Conservation (phyloP, 225 moss, liverwort and hornwort species). For the Neckera pumila region DNA sequence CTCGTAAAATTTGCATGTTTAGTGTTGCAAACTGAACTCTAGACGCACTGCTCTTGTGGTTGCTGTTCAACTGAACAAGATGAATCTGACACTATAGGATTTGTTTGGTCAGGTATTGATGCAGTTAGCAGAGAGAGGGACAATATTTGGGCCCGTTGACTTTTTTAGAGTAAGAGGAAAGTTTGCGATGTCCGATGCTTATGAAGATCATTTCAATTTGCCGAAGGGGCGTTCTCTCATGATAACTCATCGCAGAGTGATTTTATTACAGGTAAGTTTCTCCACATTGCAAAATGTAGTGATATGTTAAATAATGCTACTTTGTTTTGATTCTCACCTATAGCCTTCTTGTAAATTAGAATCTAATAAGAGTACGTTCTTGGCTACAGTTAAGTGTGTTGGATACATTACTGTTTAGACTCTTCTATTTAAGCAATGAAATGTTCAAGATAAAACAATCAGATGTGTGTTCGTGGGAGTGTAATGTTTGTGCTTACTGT, state of each 20-base stretch:
- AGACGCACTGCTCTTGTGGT: neutral
- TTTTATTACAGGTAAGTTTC: conserved; percentile 64
- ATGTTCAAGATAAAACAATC: neutral
- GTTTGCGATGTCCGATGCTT: conserved; percentile 99
- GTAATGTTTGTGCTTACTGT: neutral
- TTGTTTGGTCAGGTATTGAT: conserved; percentile 65
- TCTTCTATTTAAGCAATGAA: neutral
- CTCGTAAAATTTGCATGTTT: neutral
- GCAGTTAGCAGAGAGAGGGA: conserved; percentile 95
- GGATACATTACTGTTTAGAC: neutral
- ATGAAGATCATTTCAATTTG: conserved; percentile 96
- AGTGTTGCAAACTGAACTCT: neutral
- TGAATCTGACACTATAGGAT: neutral
- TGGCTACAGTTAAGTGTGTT: neutral
- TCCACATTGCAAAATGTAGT: neutral
- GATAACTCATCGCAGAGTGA: conserved; percentile 92
- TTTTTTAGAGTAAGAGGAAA: conserved; percentile 90
- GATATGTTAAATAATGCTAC: neutral
- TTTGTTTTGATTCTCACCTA: neutral
- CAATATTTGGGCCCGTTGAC: conserved; percentile 92
- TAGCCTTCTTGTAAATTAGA: neutral
- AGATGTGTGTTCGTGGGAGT: neutral
- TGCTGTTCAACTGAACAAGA: neutral
- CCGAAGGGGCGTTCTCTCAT: conserved; percentile 88
- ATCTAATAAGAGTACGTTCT: neutral